Percentiles rank a stretch among this genome's conserved stretches.
These are phyloP conservation scores for Zanthoxylum bungeanum DNA, from an alignment of 345 rosid species.

Conservation along the genomic window DNA sequence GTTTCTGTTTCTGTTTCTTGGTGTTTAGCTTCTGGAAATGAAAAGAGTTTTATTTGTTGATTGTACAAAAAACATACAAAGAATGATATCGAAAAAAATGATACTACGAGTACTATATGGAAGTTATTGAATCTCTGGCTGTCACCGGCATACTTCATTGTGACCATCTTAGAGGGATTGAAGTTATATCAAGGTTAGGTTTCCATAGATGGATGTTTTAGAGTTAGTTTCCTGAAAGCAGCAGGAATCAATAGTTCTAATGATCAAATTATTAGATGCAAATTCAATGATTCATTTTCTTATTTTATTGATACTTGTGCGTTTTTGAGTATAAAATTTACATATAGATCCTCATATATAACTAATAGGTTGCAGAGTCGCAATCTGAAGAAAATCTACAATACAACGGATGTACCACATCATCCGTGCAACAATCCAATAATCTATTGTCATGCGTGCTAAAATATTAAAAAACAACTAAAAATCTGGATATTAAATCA, in stretches of 20 bases:
- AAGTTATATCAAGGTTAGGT: background rate
- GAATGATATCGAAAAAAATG: slow-evolving; percentile 37
- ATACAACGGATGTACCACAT: too few species aligned
- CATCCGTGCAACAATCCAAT: too few species aligned
- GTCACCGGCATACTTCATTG: slow-evolving; percentile 20
- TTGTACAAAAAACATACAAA: slow-evolving; percentile 47
- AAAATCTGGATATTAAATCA: too few species aligned
- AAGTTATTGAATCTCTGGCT: slow-evolving; percentile 24
- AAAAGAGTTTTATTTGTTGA: slow-evolving; percentile 24
- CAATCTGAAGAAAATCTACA: too few species aligned
- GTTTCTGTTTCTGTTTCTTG: slow-evolving; percentile 11
- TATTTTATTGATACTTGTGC: background rate
- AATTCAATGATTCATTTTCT: background rate
- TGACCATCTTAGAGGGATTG: background rate
- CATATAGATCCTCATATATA: background rate
- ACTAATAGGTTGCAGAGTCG: background rate
- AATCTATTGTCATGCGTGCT: too few species aligned
- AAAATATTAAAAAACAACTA: too few species aligned
- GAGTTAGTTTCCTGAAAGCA: background rate
- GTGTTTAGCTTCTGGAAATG: slow-evolving; percentile 26
- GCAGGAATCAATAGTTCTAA: background rate
- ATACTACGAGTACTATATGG: slow-evolving; percentile 27
- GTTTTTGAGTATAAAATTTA: background rate
- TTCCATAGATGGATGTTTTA: background rate
- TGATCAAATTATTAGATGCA: background rate